Evolutionary conservation across 176 grass and related monocot species (phyloP).

Genomic region (Dendrocalamus sinicus): DNA sequence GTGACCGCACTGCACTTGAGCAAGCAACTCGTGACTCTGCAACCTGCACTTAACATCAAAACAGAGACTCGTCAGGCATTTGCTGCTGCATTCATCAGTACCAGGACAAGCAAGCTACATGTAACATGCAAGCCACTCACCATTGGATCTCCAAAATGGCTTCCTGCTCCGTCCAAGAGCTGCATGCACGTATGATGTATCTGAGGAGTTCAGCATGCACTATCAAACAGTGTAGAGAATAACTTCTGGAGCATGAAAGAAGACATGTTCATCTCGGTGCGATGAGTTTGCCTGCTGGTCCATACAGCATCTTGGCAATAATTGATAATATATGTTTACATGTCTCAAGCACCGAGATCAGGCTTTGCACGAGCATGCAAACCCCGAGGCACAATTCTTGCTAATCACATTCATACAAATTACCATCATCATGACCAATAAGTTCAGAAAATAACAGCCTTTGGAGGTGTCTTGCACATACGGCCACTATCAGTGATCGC

Average conservation of each 20-base stretch:
- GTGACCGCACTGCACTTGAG: conserved; percentile 25
- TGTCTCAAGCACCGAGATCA: conserved; percentile 13
- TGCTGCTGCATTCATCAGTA: conserved; percentile 22
- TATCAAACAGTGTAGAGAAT: conserved; percentile 1
- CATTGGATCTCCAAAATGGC: conserved; percentile 1
- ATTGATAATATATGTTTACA: background rate
- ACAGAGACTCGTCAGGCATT: conserved; percentile 12
- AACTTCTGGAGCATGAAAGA: conserved; percentile 16
- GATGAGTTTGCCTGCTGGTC: conserved; percentile 13
- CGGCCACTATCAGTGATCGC: background rate
- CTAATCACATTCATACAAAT: background rate
- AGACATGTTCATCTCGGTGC: conserved; percentile 20
- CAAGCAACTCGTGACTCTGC: conserved; percentile 45
- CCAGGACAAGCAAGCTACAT: conserved; percentile 30
- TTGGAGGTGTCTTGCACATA: conserved; percentile 9
- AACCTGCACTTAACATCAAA: conserved; percentile 32
- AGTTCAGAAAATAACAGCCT: background rate
- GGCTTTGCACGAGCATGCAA: background rate
- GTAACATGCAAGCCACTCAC: conserved; percentile 3
- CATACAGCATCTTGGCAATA: conserved; percentile 27
- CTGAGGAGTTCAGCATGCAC: background rate
- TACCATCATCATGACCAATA: conserved; percentile 26
- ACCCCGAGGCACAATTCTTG: background rate
- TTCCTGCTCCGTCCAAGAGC: conserved; percentile 7
- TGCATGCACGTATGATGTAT: conserved; percentile 21